Evolutionary conservation across 768 basidiomycete species (phyloP).

Genomic region (Suillus weaverae): DNA sequence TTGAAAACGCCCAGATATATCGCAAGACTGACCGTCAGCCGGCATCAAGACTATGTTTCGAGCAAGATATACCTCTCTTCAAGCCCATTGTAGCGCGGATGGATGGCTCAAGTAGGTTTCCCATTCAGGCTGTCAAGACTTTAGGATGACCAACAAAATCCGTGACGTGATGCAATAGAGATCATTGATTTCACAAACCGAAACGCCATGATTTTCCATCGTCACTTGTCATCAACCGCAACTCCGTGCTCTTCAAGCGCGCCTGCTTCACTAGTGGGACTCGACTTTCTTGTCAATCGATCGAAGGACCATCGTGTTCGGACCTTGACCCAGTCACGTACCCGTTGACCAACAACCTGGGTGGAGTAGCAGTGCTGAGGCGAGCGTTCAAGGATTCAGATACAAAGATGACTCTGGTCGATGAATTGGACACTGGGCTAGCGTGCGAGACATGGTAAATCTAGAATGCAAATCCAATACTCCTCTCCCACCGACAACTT

Average conservation of each 20-base stretch:
- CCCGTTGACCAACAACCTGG: neutral
- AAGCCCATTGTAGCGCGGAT: neutral
- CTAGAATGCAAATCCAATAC: neutral
- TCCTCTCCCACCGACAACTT: slow-evolving; percentile 1
- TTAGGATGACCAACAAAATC: neutral
- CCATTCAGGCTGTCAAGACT: neutral
- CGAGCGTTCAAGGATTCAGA: neutral
- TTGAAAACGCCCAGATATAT: neutral
- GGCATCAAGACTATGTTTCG: neutral
- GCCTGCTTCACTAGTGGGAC: neutral
- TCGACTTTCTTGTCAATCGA: neutral
- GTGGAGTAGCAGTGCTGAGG: neutral
- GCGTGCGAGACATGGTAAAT: neutral
- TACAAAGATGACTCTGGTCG: neutral
- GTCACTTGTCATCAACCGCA: neutral
- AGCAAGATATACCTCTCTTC: neutral
- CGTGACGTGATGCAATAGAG: neutral
- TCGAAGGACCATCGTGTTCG: neutral
- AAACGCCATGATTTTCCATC: neutral
- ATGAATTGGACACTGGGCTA: slow-evolving; percentile 1
- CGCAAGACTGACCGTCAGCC: neutral
- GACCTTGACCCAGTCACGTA: neutral
- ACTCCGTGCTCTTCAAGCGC: neutral
- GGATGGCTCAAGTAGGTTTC: neutral
- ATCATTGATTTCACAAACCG: neutral